These are phyloP conservation scores for Ganoderma meredithae DNA, from an alignment of 1,284 basidiomycete genomes.

Conservation along the genomic window DNA sequence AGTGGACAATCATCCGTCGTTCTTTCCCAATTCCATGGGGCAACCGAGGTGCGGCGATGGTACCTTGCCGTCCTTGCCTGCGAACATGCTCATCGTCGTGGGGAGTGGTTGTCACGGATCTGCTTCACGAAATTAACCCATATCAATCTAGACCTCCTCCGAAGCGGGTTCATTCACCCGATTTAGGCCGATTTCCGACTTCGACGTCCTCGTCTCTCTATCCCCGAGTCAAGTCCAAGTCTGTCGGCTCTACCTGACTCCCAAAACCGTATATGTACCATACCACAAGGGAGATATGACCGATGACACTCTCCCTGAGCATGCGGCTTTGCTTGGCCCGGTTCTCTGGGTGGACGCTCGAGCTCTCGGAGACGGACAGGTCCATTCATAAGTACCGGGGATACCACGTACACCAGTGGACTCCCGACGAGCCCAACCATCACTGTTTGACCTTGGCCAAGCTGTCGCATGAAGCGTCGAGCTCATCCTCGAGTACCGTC, in stretches of 20 bases:
- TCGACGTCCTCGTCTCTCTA: not conserved
- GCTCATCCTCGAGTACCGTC: conserved; percentile 1
- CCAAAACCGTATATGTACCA: not conserved
- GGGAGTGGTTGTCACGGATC: not conserved
- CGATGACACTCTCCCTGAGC: not conserved
- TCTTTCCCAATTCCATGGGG: not conserved
- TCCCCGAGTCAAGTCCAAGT: not conserved
- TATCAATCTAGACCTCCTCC: not conserved
- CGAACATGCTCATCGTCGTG: not conserved
- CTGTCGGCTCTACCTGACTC: not conserved
- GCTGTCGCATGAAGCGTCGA: not conserved
- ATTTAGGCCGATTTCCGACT: not conserved
- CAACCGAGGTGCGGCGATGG: not conserved
- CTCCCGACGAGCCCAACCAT: not conserved
- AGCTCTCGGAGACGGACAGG: conserved; percentile 3
- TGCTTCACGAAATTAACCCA: not conserved
- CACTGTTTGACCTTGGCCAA: not conserved
- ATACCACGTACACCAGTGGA: not conserved
- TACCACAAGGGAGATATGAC: not conserved
- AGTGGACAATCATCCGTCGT: not conserved
- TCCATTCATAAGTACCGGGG: not conserved
- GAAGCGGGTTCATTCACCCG: not conserved
- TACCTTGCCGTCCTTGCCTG: not conserved
- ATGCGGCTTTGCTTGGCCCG: not conserved
- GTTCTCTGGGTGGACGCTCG: not conserved